Percentiles rank a stretch among this genome's conserved stretches.
Evolutionary conservation across 2,329 filamentous ascomycete species (phyloP).

Genomic region (Fusarium torulosum): DNA sequence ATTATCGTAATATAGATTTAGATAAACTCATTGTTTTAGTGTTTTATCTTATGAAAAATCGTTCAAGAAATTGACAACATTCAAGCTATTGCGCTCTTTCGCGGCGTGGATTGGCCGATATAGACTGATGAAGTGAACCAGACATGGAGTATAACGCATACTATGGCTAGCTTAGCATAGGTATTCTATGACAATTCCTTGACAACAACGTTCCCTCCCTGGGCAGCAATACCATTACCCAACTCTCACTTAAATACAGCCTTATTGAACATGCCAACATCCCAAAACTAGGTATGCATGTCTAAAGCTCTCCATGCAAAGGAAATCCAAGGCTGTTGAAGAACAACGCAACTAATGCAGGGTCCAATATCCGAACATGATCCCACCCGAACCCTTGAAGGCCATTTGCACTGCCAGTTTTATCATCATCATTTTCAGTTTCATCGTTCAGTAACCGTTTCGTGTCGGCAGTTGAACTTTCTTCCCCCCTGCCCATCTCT

Average conservation of each 20-base stretch:
- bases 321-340: background rate
- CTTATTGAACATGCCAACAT: background rate
- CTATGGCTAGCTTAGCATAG: no score
- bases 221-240: background rate
- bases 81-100: no score
- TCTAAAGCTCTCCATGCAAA: background rate
- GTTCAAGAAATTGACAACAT: no score
- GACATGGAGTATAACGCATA: no score
- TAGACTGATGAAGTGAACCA: no score
- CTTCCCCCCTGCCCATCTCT: no score
- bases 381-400: background rate
- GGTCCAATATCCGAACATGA: background rate
- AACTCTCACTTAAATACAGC: background rate
- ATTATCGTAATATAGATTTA: background rate
- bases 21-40: background rate
- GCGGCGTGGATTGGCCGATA: no score
- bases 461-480: constrained; percentile 10
- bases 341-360: constrained; percentile 9
- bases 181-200: no score
- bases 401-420: no score
- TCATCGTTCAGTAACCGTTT: background rate
- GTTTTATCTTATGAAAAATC: no score
- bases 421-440: no score
- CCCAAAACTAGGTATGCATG: background rate
- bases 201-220: background rate